phyloP scores from a whole-genome alignment of 768 basidiomycete species.

The Mycena vitilis region DNA sequence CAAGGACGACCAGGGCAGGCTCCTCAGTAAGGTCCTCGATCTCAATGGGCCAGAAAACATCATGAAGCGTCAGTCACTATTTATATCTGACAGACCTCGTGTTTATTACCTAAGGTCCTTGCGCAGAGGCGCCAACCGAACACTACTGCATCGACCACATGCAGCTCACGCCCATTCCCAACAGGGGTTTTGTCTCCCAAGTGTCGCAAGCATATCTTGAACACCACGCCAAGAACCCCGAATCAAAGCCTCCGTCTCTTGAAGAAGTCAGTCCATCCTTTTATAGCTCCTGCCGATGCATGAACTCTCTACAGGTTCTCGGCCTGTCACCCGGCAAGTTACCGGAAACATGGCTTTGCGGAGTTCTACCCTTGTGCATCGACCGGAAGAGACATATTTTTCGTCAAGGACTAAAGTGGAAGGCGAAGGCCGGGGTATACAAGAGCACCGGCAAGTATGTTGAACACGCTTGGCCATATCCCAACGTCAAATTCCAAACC shows the following conservation, averaged over 20 bases:
- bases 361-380: constrained; percentile 2
- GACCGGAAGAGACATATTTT: neutral
- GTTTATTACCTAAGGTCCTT: neutral
- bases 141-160: constrained; percentile 11
- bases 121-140: neutral
- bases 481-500: neutral
- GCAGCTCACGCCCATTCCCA: neutral
- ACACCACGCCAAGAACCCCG: neutral
- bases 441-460: constrained; percentile 12
- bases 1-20: too few species aligned
- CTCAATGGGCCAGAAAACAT: neutral
- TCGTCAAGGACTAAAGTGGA: neutral
- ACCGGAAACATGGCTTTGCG: neutral
- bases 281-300: too few species aligned
- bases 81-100: neutral
- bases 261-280: neutral
- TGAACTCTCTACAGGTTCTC: neutral
- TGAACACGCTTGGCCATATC: neutral
- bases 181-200: neutral
- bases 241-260: neutral
- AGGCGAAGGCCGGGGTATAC: too few species aligned
- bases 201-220: neutral
- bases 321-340: neutral
- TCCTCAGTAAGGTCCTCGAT: neutral
- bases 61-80: neutral